Evolutionary conservation across 2,329 filamentous ascomycete genomes (phyloP).

Genomic region (Arthrinium phaeospermum): DNA sequence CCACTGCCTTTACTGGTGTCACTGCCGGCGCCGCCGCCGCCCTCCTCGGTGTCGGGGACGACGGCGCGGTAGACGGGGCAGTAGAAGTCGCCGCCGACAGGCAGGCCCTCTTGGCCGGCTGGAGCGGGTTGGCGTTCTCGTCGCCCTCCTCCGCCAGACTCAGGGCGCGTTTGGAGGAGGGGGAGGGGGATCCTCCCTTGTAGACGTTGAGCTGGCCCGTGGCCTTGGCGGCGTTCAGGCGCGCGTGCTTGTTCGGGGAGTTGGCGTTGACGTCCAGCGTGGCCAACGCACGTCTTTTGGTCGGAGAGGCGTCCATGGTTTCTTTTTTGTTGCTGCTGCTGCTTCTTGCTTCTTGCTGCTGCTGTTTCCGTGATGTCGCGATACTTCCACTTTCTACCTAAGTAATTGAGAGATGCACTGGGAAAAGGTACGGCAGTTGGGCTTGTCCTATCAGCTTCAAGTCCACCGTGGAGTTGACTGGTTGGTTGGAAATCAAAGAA

Average conservation of each 20-base stretch:
- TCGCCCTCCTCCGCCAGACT: neutral
- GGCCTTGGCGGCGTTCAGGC: neutral
- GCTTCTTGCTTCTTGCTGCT: neutral
- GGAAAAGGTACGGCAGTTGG: neutral
- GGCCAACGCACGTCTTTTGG: constrained; percentile 38
- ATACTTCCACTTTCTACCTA: neutral
- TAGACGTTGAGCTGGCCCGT: neutral
- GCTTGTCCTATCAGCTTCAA: no score
- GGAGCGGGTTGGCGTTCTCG: constrained; percentile 14
- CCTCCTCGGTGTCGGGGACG: neutral
- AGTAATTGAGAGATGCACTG: neutral
- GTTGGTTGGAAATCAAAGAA: neutral
- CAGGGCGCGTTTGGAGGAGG: neutral
- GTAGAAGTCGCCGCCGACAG: neutral
- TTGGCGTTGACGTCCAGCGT: constrained; percentile 36
- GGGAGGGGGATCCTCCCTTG: neutral
- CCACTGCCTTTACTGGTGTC: neutral
- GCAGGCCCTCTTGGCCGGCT: neutral
- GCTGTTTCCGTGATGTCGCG: neutral
- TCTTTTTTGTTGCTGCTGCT: neutral
- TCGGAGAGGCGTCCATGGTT: constrained; percentile 35
- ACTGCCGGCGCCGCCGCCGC: neutral
- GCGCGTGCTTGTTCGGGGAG: constrained; percentile 25
- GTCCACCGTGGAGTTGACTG: neutral
- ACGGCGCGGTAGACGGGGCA: neutral